Evolutionary conservation across 148 eudicot genomes (phyloP).

Genomic region (Fagopyrum homotropicum): DNA sequence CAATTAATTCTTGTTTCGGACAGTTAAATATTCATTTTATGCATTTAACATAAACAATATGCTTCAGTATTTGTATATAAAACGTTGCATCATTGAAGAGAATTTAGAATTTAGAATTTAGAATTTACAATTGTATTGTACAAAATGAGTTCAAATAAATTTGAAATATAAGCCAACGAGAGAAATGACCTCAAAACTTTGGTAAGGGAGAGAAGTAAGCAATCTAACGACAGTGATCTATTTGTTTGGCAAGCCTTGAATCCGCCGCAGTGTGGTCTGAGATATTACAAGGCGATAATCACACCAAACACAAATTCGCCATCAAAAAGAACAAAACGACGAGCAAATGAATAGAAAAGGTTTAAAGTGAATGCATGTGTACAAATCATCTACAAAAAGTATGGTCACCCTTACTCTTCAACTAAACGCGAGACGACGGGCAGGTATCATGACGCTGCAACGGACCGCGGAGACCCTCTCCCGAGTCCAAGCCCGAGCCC

Average conservation of each 20-base stretch:
- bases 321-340: not conserved
- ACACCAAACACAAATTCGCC: not conserved
- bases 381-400: conserved; percentile 9
- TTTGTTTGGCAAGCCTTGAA: not conserved
- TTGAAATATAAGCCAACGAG: not conserved
- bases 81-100: too few species aligned
- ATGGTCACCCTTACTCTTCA: not conserved
- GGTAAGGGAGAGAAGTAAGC: not conserved
- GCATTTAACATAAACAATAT: too few species aligned
- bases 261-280: not conserved
- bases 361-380: not conserved
- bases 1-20: too few species aligned
- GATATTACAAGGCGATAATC: not conserved
- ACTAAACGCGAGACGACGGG: not conserved
- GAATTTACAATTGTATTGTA: too few species aligned
- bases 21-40: too few species aligned
- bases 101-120: too few species aligned
- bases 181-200: not conserved
- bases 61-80: too few species aligned
- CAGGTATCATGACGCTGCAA: conserved; percentile 23
- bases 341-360: not conserved
- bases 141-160: too few species aligned
- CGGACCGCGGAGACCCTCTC: conserved; percentile 44
- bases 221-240: not conserved
- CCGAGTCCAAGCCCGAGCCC: conserved; percentile 80